These are phyloP conservation scores for Fraxinus platypoda DNA, from an alignment of 305 asterid genomes.

Conservation along the genomic window DNA sequence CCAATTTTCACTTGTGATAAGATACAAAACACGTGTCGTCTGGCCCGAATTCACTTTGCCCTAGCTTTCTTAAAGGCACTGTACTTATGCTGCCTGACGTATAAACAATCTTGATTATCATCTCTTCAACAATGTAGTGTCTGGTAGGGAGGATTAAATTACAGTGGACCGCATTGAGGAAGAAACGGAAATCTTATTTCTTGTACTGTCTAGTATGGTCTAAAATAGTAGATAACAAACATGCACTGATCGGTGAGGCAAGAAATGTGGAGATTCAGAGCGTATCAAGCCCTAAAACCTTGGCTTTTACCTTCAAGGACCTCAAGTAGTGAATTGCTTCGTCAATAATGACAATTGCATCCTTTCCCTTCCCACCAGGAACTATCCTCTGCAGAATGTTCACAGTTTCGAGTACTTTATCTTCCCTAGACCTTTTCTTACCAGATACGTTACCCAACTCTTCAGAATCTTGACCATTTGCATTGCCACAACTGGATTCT, in stretches of 20 bases:
- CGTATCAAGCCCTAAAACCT: conserved; percentile 43
- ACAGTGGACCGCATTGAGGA: neutral
- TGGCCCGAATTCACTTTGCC: neutral
- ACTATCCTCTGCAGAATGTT: conserved; percentile 37
- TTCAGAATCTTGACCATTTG: conserved; percentile 12
- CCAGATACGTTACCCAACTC: conserved; percentile 23
- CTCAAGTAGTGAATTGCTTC: conserved; percentile 48
- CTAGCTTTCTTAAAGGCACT: neutral
- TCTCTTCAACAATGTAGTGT: neutral
- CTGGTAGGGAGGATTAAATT: neutral
- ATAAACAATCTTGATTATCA: neutral
- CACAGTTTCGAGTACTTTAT: conserved; percentile 34
- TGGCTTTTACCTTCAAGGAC: conserved; percentile 39
- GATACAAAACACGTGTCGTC: neutral
- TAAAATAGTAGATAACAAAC: neutral
- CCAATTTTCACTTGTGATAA: neutral
- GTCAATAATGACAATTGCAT: conserved; percentile 36
- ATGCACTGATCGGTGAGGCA: neutral
- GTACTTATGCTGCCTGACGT: neutral
- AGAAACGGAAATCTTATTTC: neutral
- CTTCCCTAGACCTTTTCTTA: conserved; percentile 37
- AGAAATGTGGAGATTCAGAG: conserved; percentile 19
- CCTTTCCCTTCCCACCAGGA: conserved; percentile 47
- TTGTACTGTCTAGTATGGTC: neutral
- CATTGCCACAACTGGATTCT: conserved; percentile 40